Evolutionary conservation across 2,329 filamentous ascomycete genomes (phyloP).

Genomic region (Trichothecium sympodiale): DNA sequence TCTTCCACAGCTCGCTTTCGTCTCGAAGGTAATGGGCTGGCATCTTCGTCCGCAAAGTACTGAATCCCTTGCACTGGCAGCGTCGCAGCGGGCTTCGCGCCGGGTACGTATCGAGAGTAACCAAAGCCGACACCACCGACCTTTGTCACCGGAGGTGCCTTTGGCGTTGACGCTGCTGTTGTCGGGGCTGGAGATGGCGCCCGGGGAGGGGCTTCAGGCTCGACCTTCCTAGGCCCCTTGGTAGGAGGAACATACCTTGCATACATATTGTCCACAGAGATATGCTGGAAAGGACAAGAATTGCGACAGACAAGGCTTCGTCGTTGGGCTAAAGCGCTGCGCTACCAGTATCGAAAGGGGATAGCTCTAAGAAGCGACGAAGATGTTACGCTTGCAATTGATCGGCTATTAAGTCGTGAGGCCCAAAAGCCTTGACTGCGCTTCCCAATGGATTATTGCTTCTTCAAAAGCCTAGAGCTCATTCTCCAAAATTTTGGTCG

Average conservation of each 20-base stretch:
- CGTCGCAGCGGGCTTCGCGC: constrained; percentile 11
- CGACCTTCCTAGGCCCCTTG: constrained; percentile 9
- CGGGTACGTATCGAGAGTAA: constrained; percentile 32
- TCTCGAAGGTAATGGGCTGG: constrained; percentile 1
- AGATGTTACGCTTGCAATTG: too few species aligned
- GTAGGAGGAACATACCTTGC: constrained; percentile 29
- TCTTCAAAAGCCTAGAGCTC: neutral
- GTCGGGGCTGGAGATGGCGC: constrained; percentile 3
- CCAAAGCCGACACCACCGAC: constrained; percentile 12
- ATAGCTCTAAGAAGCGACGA: too few species aligned
- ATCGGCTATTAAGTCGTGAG: too few species aligned
- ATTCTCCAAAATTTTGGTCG: constrained; percentile 22
- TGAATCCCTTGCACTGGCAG: constrained; percentile 1
- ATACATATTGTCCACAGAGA: constrained; percentile 25
- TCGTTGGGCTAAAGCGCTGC: too few species aligned
- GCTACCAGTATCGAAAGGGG: too few species aligned
- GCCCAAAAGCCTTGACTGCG: constrained; percentile 7
- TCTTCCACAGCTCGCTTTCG: constrained; percentile 1
- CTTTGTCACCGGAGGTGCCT: constrained; percentile 3
- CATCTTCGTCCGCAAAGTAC: neutral
- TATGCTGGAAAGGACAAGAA: neutral
- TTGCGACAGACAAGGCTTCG: too few species aligned
- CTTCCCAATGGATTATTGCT: too few species aligned
- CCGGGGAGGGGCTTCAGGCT: too few species aligned
- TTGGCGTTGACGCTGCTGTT: constrained; percentile 4